Base-by-base conservation (phyloP, 73 alveolate genomes). In the Paramecium octaurelia region DNA sequence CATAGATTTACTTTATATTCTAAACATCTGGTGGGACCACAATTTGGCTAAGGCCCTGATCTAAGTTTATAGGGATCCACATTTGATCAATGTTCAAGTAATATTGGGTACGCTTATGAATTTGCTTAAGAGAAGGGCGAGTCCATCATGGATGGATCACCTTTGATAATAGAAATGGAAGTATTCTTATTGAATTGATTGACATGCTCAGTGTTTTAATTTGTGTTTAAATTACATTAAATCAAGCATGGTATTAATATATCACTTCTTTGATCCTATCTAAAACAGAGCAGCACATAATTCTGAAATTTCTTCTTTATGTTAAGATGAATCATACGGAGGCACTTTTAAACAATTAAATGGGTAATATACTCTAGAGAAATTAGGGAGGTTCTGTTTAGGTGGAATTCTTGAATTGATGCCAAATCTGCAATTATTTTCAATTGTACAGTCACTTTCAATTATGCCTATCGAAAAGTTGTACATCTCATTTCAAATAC, bases 41-140 rank as follows among this genome's bases (percentile, higher is more conserved):
- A 64, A 64, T 64, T 64, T 64, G 84, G 84, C 2, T 64, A 64
- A 64, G 84, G 84, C 9, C 84, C 84, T 3, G 84, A 64, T 64
- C 84, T 64, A 8, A 31, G 27, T 11, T 34, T 64, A 64, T 64
- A 64, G 11, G 84, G 84, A 27, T 10, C 1, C 1, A 8, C 24
- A 34, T 64, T 64, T 8, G 84, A 64, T 27, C 46, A 64, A 34
- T 64, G 84, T 64, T 64, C 84, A 34, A 64, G 84, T 64, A 64
- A 64, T 64, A 31, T 64, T 10, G 84, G 84, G 31, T 31, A 64
- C 12, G 27, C 84, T 8, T 64, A 64, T 64, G 84, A 64, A 6
- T 31, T 4, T 31, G 84, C 10, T 31, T 11, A 64, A 27, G 84
- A 64, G 16, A 64, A 34, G 14, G 84, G 42, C 1, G 46, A 34